phyloP scores from a whole-genome alignment of 495 filamentous ascomycete species.

The Hypoxylon trugodes region DNA sequence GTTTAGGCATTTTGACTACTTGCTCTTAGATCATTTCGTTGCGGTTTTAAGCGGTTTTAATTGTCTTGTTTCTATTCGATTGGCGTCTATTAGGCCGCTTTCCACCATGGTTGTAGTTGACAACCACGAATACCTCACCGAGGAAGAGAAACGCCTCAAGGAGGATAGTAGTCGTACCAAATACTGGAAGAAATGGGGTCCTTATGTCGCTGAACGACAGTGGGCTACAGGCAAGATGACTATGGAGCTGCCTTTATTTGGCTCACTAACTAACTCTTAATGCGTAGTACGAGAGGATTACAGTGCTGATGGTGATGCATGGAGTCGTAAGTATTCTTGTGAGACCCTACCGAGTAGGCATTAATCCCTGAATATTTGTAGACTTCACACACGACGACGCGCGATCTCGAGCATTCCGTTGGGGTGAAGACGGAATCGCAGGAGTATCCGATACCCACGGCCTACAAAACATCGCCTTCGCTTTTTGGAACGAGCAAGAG shows the following conservation, averaged over 20 bases:
- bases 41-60: neutral
- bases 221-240: slow-evolving; percentile 80
- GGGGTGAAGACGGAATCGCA: slow-evolving; percentile 97
- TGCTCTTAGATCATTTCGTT: too few species aligned
- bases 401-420: slow-evolving; percentile 84
- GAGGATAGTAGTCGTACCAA: slow-evolving; percentile 80
- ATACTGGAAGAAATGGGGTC: slow-evolving; percentile 97
- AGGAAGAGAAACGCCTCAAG: slow-evolving; percentile 87
- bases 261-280: slow-evolving; percentile 39
- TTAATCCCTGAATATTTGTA: slow-evolving; percentile 43
- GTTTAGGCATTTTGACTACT: too few species aligned
- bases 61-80: neutral
- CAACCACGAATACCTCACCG: slow-evolving; percentile 79
- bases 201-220: slow-evolving; percentile 79
- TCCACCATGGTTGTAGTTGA: slow-evolving; percentile 85
- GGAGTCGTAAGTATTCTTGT: slow-evolving; percentile 76
- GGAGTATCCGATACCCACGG: slow-evolving; percentile 94
- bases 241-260: slow-evolving; percentile 25
- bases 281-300: slow-evolving; percentile 91
- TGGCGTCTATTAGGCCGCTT: neutral
- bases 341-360: neutral
- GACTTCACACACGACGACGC: slow-evolving; percentile 95
- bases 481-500: slow-evolving; percentile 98
- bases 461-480: slow-evolving; percentile 88
- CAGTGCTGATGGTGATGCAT: slow-evolving; percentile 84